These are phyloP conservation scores for Vitis rupestris DNA, from an alignment of 164 flowering plant species.

Conservation along the genomic window DNA sequence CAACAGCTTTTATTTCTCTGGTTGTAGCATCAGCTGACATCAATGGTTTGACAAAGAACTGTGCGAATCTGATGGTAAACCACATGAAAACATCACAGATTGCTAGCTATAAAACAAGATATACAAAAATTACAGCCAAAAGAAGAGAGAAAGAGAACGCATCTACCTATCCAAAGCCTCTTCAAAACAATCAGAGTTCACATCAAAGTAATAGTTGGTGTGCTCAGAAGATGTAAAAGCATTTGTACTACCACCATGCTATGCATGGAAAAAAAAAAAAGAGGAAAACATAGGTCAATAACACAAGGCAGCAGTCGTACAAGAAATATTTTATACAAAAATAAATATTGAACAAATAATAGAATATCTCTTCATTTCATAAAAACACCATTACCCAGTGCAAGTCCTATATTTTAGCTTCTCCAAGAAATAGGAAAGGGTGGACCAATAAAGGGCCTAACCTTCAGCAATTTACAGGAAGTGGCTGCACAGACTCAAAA, in stretches of 20 bases:
- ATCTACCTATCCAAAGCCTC: constrained; percentile 91
- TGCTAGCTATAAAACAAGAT: constrained; percentile 1
- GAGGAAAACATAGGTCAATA: not conserved
- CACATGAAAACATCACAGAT: constrained; percentile 3
- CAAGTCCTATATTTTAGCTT: no score
- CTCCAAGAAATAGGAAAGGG: no score
- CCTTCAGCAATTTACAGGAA: no score
- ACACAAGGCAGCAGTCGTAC: not conserved
- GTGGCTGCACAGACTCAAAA: no score
- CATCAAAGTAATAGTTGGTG: constrained; percentile 86
- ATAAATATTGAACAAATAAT: not conserved
- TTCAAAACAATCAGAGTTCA: constrained; percentile 74
- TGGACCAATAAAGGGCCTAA: no score
- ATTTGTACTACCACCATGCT: constrained; percentile 94
- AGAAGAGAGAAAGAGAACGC: constrained; percentile 10
- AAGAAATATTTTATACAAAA: not conserved
- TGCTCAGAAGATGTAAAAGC: constrained; percentile 80
- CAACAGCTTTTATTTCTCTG: constrained; percentile 96
- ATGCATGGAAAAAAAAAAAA: constrained; percentile 7
- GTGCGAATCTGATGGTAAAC: constrained; percentile 68
- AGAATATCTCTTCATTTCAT: not conserved
- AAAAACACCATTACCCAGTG: not conserved
- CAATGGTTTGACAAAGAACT: constrained; percentile 88
- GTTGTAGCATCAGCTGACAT: constrained; percentile 96
- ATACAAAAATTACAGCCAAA: not conserved